A percentile compares a stretch with the other conserved stretches of the same genome.
phyloP scores from a whole-genome alignment of 305 asterid species.

The Euphrasia arctica region DNA sequence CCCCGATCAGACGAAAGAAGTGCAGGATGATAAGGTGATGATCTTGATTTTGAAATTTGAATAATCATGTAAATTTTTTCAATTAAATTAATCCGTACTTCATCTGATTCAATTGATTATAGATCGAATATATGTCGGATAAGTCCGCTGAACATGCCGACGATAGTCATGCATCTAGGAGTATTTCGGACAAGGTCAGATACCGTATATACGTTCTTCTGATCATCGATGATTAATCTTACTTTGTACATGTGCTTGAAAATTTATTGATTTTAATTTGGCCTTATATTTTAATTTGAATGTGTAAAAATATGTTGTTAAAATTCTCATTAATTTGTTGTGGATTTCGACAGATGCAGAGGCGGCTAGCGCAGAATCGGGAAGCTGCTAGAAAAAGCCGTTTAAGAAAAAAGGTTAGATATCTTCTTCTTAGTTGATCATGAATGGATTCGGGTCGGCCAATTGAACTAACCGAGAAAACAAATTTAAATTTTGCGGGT shows the following conservation, averaged over 20 bases:
- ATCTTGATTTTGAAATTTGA: neutral
- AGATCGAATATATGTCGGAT: constrained; percentile 64
- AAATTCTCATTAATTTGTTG: neutral
- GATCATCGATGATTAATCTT: neutral
- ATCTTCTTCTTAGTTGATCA: too few species aligned
- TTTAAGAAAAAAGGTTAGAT: constrained; percentile 70
- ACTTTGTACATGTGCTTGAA: neutral
- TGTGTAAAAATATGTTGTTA: too few species aligned
- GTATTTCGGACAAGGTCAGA: constrained; percentile 66
- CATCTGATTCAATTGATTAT: constrained; percentile 11
- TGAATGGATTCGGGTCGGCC: neutral
- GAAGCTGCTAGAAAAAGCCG: constrained; percentile 95
- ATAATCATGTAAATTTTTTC: neutral
- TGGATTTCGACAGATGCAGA: constrained; percentile 44
- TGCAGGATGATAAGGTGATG: constrained; percentile 59
- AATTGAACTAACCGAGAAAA: neutral
- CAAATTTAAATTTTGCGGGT: too few species aligned
- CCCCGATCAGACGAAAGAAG: constrained; percentile 27
- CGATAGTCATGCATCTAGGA: constrained; percentile 48
- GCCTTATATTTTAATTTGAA: too few species aligned
- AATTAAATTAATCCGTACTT: neutral
- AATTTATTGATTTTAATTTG: neutral
- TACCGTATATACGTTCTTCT: too few species aligned
- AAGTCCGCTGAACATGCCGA: constrained; percentile 53
- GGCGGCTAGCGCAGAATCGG: constrained; percentile 91